Conservation (phyloP, 2,329 filamentous ascomycete genomes). For the Epichloe scottii region DNA sequence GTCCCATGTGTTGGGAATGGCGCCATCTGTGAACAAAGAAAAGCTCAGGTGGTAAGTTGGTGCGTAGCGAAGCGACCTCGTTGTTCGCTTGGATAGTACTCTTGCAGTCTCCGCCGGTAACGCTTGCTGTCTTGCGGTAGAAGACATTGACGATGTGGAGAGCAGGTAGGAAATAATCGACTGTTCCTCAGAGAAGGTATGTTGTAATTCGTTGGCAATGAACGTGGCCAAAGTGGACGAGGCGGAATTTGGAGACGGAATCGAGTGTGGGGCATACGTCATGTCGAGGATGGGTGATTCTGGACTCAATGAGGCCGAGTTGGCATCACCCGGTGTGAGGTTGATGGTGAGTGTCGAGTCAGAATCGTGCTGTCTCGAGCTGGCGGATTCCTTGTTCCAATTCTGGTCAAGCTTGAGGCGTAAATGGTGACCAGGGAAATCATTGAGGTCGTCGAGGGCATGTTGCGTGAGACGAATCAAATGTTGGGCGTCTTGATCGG, state of each 20-base stretch:
- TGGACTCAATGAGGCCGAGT: conserved; percentile 51
- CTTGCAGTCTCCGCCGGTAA: conserved; percentile 40
- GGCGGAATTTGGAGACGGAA: conserved; percentile 53
- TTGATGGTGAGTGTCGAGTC: conserved; percentile 56
- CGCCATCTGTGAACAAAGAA: conserved; percentile 76
- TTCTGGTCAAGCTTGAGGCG: conserved; percentile 31
- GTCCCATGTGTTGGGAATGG: conserved; percentile 77
- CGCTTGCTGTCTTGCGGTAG: conserved; percentile 31
- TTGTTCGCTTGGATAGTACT: conserved; percentile 56
- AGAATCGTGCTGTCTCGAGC: conserved; percentile 25
- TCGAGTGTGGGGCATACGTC: conserved; percentile 58
- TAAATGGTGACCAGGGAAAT: conserved; percentile 74
- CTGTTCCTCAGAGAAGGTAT: conserved; percentile 78
- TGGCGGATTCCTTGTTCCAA: background rate
- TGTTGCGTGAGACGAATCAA: conserved; percentile 74
- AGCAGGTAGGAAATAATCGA: conserved; percentile 68
- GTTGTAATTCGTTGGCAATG: conserved; percentile 64
- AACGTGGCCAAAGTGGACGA: conserved; percentile 65
- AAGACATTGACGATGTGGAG: conserved; percentile 42
- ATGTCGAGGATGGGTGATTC: conserved; percentile 64
- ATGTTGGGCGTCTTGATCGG: conserved; percentile 54
- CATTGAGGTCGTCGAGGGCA: conserved; percentile 73
- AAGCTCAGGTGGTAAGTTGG: conserved; percentile 93
- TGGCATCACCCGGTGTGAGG: conserved; percentile 50
- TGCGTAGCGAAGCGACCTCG: conserved; percentile 78